phyloP scores from a whole-genome alignment of 768 basidiomycete genomes.

The Russula griseocarnosa region DNA sequence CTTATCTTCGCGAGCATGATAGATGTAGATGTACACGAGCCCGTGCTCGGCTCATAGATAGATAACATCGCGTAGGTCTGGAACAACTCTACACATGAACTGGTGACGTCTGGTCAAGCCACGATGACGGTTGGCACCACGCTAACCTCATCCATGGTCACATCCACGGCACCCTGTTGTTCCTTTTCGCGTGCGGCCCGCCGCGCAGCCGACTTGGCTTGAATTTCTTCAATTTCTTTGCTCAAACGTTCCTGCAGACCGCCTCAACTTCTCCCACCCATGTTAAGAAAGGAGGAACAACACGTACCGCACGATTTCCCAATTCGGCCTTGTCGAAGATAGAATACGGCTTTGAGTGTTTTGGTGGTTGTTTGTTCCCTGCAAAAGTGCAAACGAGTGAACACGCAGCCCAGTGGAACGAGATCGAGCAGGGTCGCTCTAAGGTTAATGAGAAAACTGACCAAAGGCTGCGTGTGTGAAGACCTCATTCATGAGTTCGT shows the following conservation, averaged over 20 bases:
- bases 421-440: neutral
- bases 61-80: neutral
- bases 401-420: neutral
- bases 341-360: conserved; percentile 48
- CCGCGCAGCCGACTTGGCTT: conserved; percentile 48
- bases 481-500: conserved; percentile 81
- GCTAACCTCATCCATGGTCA: conserved; percentile 16
- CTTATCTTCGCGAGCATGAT: neutral
- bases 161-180: conserved; percentile 9
- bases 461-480: conserved; percentile 72
- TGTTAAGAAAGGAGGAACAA: neutral
- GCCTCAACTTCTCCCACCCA: neutral
- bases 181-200: conserved; percentile 18
- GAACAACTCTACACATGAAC: neutral
- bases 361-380: conserved; percentile 46
- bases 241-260: conserved; percentile 49
- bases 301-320: conserved; percentile 46
- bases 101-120: neutral
- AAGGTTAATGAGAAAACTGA: conserved; percentile 18
- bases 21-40: conserved; percentile 12
- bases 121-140: conserved; percentile 4
- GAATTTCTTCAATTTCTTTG: conserved; percentile 54
- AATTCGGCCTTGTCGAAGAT: conserved; percentile 57
- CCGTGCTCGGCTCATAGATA: neutral
- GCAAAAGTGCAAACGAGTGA: neutral